Base-by-base conservation (phyloP, 345 rosid species). In the Odontarrhena argentea region DNA sequence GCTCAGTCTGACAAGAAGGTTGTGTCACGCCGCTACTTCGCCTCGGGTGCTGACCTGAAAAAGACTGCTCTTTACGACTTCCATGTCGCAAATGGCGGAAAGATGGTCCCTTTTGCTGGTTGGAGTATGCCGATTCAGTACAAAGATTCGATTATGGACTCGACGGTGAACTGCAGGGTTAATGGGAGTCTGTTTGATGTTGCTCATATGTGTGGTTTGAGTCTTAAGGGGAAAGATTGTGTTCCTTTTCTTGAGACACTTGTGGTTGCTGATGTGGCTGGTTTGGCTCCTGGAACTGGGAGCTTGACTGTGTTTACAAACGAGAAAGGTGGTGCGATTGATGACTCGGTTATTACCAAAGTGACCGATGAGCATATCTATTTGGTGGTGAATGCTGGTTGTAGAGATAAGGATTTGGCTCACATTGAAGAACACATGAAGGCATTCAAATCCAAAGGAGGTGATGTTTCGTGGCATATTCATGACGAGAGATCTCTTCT, bases 91-190 rank as follows among this genome's bases (percentile, higher is more conserved):
- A 44, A 89, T 72, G 97, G 96, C 4, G 96, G 84, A 63, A 95
- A 95, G 83, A 95, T 91, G 99, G 99, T 89, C 50, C 99, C 98
- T 14, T 95, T 95, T 65, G 99, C 99, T 51, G 97, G 98, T 57
- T 95, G 98, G 98, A 83, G 96, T 82, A 95, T 95, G 99, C 99
- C 99, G 7, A 87, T 95, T 69, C 98, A 91, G 74, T 95, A 91
- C 85, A 95, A 89, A 77, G 99, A 89, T 62, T 95, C 98, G 0
- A 91, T 94, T 77, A 94, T 94, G 79, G 99, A 94, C 77, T 94
- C 99, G 2, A 86, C 99, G 1, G 79, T 88, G 55, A 94, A 94
- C 70, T 94, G 99, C 74, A 87, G 99, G 66, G 73, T 83, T 58
- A 88, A 91, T 53, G 99, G 99, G 49, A 70, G 88, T 68, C 85